These are phyloP conservation scores for Prunus campanulata DNA, from an alignment of 306 rosid species.

Conservation along the genomic window DNA sequence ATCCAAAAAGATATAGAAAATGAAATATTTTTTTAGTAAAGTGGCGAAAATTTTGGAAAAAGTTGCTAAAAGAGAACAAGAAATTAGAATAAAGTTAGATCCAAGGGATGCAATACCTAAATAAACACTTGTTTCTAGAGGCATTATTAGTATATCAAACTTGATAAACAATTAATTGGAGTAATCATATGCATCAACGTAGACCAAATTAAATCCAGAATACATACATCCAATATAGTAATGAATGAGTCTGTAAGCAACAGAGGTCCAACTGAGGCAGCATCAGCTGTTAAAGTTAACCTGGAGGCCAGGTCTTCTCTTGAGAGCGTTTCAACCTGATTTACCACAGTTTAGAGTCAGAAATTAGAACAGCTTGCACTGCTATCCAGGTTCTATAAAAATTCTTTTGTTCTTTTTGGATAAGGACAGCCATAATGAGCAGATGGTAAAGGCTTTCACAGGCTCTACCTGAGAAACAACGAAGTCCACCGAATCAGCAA, in stretches of 20 bases:
- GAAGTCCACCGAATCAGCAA: constrained; percentile 97
- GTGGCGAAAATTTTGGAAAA: not conserved
- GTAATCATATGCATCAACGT: constrained; percentile 7
- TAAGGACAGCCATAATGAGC: not conserved
- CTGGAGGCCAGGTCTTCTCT: constrained; percentile 93
- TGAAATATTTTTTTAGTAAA: not conserved
- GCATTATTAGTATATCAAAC: not conserved
- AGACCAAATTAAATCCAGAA: constrained; percentile 24
- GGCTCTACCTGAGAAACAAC: constrained; percentile 94
- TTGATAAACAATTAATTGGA: too few species aligned
- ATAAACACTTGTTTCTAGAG: not conserved
- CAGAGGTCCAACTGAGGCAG: constrained; percentile 82
- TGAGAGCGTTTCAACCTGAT: constrained; percentile 92
- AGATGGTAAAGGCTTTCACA: constrained; percentile 23
- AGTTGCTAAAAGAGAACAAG: constrained; percentile 5
- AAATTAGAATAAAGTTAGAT: not conserved
- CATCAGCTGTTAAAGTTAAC: constrained; percentile 83
- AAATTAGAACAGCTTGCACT: not conserved
- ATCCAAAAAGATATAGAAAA: not conserved
- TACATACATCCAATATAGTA: constrained; percentile 94
- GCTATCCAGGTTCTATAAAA: not conserved
- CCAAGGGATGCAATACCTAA: constrained; percentile 5
- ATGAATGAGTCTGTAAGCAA: constrained; percentile 80
- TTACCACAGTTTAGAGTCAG: constrained; percentile 1
- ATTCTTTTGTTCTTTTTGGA: not conserved